Conservation (phyloP, 1,139 yeast species). For the Spathaspora sp. region DNA sequence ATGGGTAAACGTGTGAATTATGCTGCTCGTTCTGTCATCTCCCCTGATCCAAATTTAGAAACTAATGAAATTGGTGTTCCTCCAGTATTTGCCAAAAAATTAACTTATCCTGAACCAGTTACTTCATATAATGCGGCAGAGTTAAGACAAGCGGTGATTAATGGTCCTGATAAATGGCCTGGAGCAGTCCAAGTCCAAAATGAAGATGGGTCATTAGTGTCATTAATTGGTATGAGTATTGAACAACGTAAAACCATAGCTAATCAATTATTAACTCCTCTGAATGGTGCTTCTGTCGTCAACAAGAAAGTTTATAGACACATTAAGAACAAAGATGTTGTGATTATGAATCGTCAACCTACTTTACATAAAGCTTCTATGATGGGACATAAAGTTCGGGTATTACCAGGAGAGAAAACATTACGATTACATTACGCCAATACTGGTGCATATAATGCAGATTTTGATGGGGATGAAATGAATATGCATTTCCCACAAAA, state of each 20-base stretch:
- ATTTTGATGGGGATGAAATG: conserved; percentile 99
- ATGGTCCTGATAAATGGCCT: conserved; percentile 98
- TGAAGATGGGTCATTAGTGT: conserved; percentile 88
- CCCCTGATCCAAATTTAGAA: conserved; percentile 98
- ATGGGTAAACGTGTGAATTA: conserved; percentile 99
- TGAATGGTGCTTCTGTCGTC: conserved; percentile 54
- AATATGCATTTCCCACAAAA: conserved; percentile 99
- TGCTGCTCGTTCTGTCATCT: conserved; percentile 98
- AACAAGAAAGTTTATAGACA: conserved; percentile 95
- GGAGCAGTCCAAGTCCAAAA: conserved; percentile 97
- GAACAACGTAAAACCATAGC: conserved; percentile 98
- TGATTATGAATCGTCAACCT: conserved; percentile 98
- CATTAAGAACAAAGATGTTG: conserved; percentile 92
- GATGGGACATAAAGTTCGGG: conserved; percentile 99
- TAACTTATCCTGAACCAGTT: conserved; percentile 98
- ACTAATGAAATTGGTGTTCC: conserved; percentile 99
- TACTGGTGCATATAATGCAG: conserved; percentile 98
- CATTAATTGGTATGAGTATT: conserved; percentile 81
- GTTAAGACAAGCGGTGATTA: conserved; percentile 90
- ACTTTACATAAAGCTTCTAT: conserved; percentile 98
- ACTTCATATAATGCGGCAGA: conserved; percentile 91
- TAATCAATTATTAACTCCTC: conserved; percentile 89
- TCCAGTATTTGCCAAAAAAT: conserved; percentile 92
- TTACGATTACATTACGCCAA: conserved; percentile 96
- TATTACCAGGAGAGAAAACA: conserved; percentile 95